Percentiles rank a stretch among this genome's conserved stretches.
phyloP scores from a whole-genome alignment of 495 filamentous ascomycete genomes.

The Halenospora varia region DNA sequence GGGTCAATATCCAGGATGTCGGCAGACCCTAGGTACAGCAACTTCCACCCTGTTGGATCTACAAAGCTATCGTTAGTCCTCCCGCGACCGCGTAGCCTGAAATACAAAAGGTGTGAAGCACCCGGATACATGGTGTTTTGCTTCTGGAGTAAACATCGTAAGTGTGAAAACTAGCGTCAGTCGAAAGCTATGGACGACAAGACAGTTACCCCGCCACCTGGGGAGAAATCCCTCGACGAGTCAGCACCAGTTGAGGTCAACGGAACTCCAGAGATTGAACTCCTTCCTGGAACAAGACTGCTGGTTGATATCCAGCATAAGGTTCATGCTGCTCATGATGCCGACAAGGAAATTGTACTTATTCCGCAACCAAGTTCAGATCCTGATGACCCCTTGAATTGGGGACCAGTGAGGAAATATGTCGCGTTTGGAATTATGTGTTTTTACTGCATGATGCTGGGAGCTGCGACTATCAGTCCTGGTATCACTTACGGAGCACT shows the following conservation, averaged over 20 bases:
- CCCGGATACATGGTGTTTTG: too few species aligned
- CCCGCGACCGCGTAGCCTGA: too few species aligned
- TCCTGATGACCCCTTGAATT: constrained; percentile 58
- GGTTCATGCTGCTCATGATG: neutral
- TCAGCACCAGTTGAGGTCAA: neutral
- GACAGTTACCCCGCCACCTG: neutral
- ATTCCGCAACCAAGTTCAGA: constrained; percentile 52
- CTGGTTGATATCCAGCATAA: neutral
- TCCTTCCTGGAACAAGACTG: neutral
- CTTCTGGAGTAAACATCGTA: too few species aligned
- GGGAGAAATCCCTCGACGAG: neutral
- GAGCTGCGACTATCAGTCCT: constrained; percentile 54
- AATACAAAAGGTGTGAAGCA: neutral
- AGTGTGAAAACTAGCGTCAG: neutral
- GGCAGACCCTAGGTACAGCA: neutral
- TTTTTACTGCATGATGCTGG: constrained; percentile 55
- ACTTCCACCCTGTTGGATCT: neutral
- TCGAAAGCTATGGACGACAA: neutral
- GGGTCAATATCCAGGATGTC: neutral
- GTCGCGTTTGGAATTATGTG: constrained; percentile 45
- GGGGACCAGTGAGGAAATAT: constrained; percentile 51
- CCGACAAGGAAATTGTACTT: constrained; percentile 45
- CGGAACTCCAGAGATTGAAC: neutral
- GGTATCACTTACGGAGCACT: constrained; percentile 58
- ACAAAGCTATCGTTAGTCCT: too few species aligned